These are phyloP conservation scores for Brassica nigra DNA, from an alignment of 345 rosid genomes.

Conservation along the genomic window DNA sequence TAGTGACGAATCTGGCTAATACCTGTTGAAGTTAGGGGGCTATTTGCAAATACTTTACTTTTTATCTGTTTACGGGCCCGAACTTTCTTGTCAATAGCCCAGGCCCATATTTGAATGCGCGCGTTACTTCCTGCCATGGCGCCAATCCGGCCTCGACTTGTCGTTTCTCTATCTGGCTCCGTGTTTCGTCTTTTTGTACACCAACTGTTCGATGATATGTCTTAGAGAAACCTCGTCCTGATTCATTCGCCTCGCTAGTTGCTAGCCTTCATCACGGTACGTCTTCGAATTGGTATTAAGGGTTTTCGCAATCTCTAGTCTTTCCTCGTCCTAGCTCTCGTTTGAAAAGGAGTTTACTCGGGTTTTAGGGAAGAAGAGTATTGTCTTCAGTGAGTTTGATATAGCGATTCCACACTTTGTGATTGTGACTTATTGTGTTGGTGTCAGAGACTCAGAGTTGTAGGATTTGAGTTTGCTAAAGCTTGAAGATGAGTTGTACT, in stretches of 20 bases:
- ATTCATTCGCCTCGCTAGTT: constrained; percentile 7
- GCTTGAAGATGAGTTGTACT: constrained; percentile 19
- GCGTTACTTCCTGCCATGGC: constrained; percentile 15
- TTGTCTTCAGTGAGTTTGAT: not conserved
- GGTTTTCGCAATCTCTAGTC: constrained; percentile 5
- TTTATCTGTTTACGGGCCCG: not conserved
- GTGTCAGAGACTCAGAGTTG: not conserved
- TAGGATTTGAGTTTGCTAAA: not conserved
- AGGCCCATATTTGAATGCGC: constrained; percentile 36
- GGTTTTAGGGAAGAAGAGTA: not conserved
- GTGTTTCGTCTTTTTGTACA: constrained; percentile 13
- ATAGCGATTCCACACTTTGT: not conserved
- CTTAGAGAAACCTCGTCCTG: not conserved
- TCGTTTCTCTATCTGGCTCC: not conserved
- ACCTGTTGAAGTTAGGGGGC: not conserved
- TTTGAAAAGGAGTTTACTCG: not conserved
- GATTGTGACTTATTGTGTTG: not conserved
- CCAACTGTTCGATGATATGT: constrained; percentile 35
- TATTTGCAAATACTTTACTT: not conserved
- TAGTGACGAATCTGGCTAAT: not conserved
- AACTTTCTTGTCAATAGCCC: not conserved
- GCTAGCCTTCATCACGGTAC: not conserved
- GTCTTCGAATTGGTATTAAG: not conserved
- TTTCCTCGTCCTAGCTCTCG: constrained; percentile 4
- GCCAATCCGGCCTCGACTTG: constrained; percentile 9